phyloP scores from a whole-genome alignment of 352 stramenopile species.

The Elongisporangium prolatum region DNA sequence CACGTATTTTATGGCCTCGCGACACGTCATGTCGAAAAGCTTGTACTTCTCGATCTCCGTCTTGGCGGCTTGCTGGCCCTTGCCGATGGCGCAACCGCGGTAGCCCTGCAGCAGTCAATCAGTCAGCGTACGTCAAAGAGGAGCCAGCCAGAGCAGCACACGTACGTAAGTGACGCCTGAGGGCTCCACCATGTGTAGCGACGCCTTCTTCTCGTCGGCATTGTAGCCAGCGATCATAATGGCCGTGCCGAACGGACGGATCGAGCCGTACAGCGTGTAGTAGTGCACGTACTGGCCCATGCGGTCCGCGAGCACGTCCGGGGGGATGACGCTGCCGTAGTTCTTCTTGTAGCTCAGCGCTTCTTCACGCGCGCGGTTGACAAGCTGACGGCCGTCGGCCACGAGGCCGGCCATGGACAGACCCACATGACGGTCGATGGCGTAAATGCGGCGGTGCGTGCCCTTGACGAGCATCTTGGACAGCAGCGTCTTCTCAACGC shows the following conservation, averaged over 20 bases:
- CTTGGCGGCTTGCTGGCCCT: slow-evolving; percentile 97
- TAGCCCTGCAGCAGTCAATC: slow-evolving; percentile 81
- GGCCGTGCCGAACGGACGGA: slow-evolving; percentile 96
- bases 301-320: slow-evolving; percentile 91
- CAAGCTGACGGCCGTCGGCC: slow-evolving; percentile 94
- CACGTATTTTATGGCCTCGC: slow-evolving; percentile 97
- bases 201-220: slow-evolving; percentile 85
- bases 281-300: slow-evolving; percentile 98
- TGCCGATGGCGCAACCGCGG: slow-evolving; percentile 95
- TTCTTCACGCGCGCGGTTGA: slow-evolving; percentile 94
- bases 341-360: slow-evolving; percentile 94
- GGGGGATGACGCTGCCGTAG: slow-evolving; percentile 93
- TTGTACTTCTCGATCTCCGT: slow-evolving; percentile 99
- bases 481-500: slow-evolving; percentile 94
- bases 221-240: slow-evolving; percentile 96
- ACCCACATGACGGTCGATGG: slow-evolving; percentile 91
- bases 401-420: slow-evolving; percentile 95
- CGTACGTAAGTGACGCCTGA: slow-evolving; percentile 89
- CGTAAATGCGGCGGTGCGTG: slow-evolving; percentile 83
- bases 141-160: slow-evolving; percentile 1
- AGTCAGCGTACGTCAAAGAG: not conserved
- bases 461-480: slow-evolving; percentile 92
- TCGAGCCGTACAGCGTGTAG: slow-evolving; percentile 97
- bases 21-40: slow-evolving; percentile 91
- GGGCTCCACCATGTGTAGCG: slow-evolving; percentile 91